These are phyloP conservation scores for Barnettozyma siamensis DNA, from an alignment of 805 yeast genomes.

Conservation along the genomic window DNA sequence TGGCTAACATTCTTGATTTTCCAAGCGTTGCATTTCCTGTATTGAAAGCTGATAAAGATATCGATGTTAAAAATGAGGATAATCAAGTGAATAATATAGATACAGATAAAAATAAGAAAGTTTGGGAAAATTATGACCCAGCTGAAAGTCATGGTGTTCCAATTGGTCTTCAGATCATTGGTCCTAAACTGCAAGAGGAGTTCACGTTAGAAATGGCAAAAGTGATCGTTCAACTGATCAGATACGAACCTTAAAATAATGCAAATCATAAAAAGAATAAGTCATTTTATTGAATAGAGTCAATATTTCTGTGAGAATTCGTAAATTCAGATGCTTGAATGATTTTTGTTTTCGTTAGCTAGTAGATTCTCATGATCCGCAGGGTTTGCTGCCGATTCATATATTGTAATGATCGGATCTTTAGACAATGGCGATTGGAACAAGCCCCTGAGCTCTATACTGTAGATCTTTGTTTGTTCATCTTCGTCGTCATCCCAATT, in stretches of 20 bases:
- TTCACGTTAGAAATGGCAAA: constrained; percentile 13
- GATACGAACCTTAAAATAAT: neutral
- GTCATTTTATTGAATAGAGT: constrained; percentile 26
- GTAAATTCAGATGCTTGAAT: constrained; percentile 10
- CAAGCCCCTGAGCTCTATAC: constrained; percentile 78
- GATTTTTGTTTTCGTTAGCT: constrained; percentile 16
- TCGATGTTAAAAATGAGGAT: neutral
- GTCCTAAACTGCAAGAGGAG: constrained; percentile 21
- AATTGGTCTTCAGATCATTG: constrained; percentile 21
- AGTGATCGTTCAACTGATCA: neutral
- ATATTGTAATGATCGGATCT: constrained; percentile 71
- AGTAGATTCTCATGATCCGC: constrained; percentile 60
- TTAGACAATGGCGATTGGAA: constrained; percentile 42
- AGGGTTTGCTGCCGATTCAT: constrained; percentile 92
- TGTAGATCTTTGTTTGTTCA: constrained; percentile 52
- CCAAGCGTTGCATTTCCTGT: constrained; percentile 51
- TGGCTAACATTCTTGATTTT: constrained; percentile 50
- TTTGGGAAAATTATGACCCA: constrained; percentile 8
- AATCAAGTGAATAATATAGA: neutral
- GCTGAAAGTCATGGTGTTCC: constrained; percentile 10
- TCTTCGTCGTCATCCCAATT: constrained; percentile 61
- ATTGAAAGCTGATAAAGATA: constrained; percentile 38
- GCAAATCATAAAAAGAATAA: constrained; percentile 2
- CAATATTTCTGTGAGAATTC: neutral
- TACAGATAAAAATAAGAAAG: constrained; percentile 5